Conservation (phyloP, 2,329 filamentous ascomycete species). For the Fusarium illudens region DNA sequence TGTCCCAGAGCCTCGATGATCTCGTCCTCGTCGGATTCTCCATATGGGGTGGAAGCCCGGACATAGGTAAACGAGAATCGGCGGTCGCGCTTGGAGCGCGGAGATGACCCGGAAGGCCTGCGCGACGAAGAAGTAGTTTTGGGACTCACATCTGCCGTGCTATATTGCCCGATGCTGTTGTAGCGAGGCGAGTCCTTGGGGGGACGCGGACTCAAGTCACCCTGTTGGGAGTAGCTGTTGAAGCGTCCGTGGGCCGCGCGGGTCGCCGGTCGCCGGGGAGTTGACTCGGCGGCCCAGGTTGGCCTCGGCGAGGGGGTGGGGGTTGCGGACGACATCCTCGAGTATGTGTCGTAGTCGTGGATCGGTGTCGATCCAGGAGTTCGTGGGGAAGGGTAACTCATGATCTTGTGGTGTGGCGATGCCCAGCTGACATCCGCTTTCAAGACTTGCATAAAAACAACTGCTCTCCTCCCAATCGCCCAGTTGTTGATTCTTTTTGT, state of each 20-base stretch:
- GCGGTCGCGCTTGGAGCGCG: constrained; percentile 58
- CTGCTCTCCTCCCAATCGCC: constrained; percentile 43
- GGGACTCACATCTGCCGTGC: constrained; percentile 72
- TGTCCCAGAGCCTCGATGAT: constrained; percentile 62
- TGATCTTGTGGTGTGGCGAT: constrained; percentile 50
- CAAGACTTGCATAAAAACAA: constrained; percentile 26
- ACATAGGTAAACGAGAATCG: constrained; percentile 66
- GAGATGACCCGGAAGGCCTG: constrained; percentile 48
- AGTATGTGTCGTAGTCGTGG: constrained; percentile 60
- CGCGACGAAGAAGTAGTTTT: constrained; percentile 59
- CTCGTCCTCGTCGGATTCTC: constrained; percentile 73
- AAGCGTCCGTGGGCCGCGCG: constrained; percentile 54
- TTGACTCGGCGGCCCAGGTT: constrained; percentile 59
- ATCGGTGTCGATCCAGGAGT: constrained; percentile 58
- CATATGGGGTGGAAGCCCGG: constrained; percentile 66
- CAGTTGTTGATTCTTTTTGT: constrained; percentile 24
- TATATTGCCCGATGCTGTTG: constrained; percentile 70
- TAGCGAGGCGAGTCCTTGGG: constrained; percentile 67
- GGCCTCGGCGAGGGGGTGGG: constrained; percentile 66
- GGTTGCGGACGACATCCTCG: constrained; percentile 62
- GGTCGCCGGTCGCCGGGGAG: constrained; percentile 63
- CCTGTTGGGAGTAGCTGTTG: constrained; percentile 50
- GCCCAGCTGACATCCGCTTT: constrained; percentile 45
- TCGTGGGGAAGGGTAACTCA: constrained; percentile 52
- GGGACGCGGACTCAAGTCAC: constrained; percentile 53